Percentiles rank a stretch among this genome's conserved stretches.
These are phyloP conservation scores for Leptodermis oblonga DNA, from an alignment of 257 asterid species.

Conservation along the genomic window DNA sequence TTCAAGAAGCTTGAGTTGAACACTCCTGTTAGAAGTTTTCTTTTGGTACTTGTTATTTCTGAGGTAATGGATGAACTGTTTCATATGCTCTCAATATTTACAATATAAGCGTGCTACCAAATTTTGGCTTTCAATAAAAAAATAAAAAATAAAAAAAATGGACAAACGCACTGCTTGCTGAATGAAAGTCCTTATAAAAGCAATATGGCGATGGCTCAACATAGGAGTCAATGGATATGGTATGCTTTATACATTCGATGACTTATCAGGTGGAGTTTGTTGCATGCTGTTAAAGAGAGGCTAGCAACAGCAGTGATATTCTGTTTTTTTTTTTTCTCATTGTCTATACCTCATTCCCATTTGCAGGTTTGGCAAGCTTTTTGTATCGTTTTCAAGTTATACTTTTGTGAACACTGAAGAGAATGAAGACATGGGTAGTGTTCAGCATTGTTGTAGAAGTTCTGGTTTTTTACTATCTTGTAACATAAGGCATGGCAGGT, in stretches of 20 bases:
- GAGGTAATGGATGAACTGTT: not conserved
- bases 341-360: not conserved
- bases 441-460: too few relatives aligned
- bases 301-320: not conserved
- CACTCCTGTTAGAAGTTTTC: constrained; percentile 1
- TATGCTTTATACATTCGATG: constrained; percentile 4
- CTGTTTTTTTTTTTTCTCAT: not conserved
- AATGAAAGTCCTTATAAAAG: constrained; percentile 57
- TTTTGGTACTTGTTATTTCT: not conserved
- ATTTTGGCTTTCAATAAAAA: not conserved
- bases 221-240: constrained; percentile 95
- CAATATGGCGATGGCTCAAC: constrained; percentile 87
- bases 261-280: not conserved
- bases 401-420: constrained; percentile 72
- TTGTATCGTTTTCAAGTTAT: constrained; percentile 78
- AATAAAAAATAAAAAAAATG: too few relatives aligned
- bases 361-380: constrained; percentile 88
- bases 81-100: not conserved
- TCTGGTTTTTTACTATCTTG: too few relatives aligned
- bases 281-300: not conserved
- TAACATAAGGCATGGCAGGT: too few relatives aligned
- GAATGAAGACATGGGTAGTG: constrained; percentile 21
- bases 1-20: not conserved
- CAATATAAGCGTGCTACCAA: not conserved
- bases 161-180: constrained; percentile 49